Evolutionary conservation across 306 rosid species (phyloP).

Genomic region (Lathyrus aphaca): DNA sequence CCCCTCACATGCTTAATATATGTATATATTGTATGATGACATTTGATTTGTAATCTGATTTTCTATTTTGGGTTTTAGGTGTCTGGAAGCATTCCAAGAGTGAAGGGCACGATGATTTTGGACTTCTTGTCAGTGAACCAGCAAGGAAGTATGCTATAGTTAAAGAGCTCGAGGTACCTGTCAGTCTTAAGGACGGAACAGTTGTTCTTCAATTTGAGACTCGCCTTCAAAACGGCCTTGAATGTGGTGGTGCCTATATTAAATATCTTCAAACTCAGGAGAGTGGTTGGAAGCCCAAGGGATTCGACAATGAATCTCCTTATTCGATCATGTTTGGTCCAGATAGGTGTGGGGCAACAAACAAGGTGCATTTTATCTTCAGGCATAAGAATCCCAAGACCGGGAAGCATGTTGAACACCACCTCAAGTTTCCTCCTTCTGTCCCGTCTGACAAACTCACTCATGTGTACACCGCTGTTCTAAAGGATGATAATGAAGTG

Average conservation of each 20-base stretch:
- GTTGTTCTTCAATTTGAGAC: slow-evolving; percentile 88
- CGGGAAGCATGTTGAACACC: slow-evolving; percentile 87
- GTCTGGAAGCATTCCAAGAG: slow-evolving; percentile 90
- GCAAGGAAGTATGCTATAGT: slow-evolving; percentile 93
- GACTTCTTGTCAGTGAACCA: slow-evolving; percentile 87
- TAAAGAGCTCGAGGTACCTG: slow-evolving; percentile 67
- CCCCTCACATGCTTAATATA: neutral
- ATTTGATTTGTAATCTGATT: slow-evolving; percentile 10
- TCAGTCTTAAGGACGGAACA: slow-evolving; percentile 68
- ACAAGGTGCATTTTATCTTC: slow-evolving; percentile 94
- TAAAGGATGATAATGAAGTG: slow-evolving; percentile 58
- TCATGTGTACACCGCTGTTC: slow-evolving; percentile 86
- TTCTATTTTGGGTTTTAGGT: slow-evolving; percentile 54
- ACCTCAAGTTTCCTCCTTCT: slow-evolving; percentile 81
- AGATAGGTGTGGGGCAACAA: slow-evolving; percentile 92
- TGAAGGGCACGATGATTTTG: slow-evolving; percentile 90
- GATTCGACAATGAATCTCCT: slow-evolving; percentile 79
- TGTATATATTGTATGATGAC: neutral
- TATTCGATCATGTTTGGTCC: slow-evolving; percentile 97
- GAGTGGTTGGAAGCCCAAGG: slow-evolving; percentile 85
- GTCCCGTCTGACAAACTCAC: slow-evolving; percentile 88
- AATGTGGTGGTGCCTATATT: slow-evolving; percentile 98
- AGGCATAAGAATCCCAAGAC: slow-evolving; percentile 93
- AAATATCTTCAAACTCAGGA: slow-evolving; percentile 89
- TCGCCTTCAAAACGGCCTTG: slow-evolving; percentile 91